These are phyloP conservation scores for Pichia exigua DNA, from an alignment of 805 yeast genomes.

Conservation along the genomic window DNA sequence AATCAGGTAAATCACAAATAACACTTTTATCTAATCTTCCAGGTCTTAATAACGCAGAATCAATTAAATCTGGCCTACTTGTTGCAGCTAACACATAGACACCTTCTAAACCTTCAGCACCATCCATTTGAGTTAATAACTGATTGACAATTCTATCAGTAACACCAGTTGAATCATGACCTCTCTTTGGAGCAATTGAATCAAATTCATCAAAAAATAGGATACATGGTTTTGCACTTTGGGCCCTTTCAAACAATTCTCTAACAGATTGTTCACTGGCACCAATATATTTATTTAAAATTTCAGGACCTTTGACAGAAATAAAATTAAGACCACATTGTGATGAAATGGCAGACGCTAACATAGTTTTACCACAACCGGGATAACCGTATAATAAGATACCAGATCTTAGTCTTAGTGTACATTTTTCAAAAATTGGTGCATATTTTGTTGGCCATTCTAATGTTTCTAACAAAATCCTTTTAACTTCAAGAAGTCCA, in stretches of 20 bases:
- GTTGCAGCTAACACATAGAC: conserved; percentile 97
- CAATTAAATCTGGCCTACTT: conserved; percentile 90
- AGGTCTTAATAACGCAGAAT: conserved; percentile 89
- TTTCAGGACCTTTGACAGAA: conserved; percentile 92
- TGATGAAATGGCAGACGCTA: conserved; percentile 90
- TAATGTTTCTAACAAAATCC: conserved; percentile 70
- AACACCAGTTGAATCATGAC: conserved; percentile 96
- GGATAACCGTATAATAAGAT: conserved; percentile 90
- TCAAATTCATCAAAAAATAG: conserved; percentile 93
- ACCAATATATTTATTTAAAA: conserved; percentile 90
- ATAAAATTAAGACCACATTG: conserved; percentile 92
- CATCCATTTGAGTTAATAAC: conserved; percentile 96
- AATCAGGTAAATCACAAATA: conserved; percentile 78
- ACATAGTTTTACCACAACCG: conserved; percentile 91
- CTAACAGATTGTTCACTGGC: conserved; percentile 94
- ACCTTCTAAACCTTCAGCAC: conserved; percentile 96
- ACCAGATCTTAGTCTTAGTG: conserved; percentile 83
- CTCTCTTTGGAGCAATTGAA: conserved; percentile 95
- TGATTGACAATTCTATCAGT: conserved; percentile 97
- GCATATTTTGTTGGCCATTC: conserved; percentile 98
- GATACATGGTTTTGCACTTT: conserved; percentile 89
- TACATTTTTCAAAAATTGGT: conserved; percentile 86
- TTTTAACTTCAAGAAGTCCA: conserved; percentile 72
- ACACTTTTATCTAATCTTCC: conserved; percentile 93
- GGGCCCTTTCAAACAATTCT: conserved; percentile 89